Evolutionary conservation across 2,329 filamentous ascomycete genomes (phyloP), one percentile per base, ranked within the genome.

Genomic region (Nemania bipapillata): DNA sequence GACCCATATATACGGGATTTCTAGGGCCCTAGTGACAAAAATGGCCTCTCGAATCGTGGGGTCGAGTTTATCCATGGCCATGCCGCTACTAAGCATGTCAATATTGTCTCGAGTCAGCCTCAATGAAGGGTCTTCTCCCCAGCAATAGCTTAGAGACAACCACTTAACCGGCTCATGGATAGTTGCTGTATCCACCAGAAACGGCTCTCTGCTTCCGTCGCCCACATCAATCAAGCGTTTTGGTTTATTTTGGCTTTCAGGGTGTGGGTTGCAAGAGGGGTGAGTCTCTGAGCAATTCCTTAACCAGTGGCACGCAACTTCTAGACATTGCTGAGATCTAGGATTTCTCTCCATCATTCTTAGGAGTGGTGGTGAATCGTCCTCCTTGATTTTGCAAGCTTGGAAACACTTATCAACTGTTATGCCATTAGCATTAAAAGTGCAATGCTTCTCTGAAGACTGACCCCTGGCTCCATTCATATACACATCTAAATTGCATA

Each of bases 121-220:
- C 26, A 53, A 26, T 20, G 49, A 30, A 53, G 28, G 49, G 30
- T 53, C 49, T 32, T 32, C 24, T 53, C 49, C 49, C 49, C 49
- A 53, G 15, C 49, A 53, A 53, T 53, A 53, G 49, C 49, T 53
- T 30, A 53, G 49, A 53, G 24, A 30, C 26, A 53, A n/a, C 49
- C 49, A 53, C 49, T 32, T 53, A 53, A 53, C 9, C 7, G 4
- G 11, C 49, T 20, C 12, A 15, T 24, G 26, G 15, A 53, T 1
- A 32, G 49, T 30, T 53, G 4, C 49, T 32, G 49, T 53, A 26
- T 53, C 49, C n/a, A 53, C 28, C 20, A 53, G 49, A 32, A 2
- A 53, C 26, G 24, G 49, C 49, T 53, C 49, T 53, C 49, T 30
- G 49, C 26, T 53, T n/a, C 26, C 26, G 12, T 32, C 49, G 12